Conservation (phyloP, 1,284 basidiomycete genomes). For the Malassezia yamatoensis region DNA sequence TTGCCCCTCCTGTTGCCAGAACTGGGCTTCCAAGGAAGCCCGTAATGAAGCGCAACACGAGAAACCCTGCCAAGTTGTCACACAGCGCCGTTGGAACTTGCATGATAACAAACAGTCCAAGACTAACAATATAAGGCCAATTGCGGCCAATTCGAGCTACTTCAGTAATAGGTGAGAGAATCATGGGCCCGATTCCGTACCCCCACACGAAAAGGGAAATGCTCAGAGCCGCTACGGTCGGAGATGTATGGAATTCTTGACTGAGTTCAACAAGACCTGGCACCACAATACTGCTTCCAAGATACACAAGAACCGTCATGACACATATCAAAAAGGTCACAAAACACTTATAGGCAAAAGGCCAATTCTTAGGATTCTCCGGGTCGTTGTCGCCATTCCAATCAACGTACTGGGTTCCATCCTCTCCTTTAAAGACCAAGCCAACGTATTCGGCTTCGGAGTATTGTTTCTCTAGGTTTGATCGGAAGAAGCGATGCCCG, state of each 20-base stretch:
- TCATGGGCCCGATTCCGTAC: slow-evolving; percentile 28
- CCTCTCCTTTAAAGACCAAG: too few species aligned
- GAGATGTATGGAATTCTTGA: slow-evolving; percentile 23
- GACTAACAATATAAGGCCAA: slow-evolving; percentile 18
- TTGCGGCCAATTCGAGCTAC: slow-evolving; percentile 31
- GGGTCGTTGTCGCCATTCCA: slow-evolving; percentile 46
- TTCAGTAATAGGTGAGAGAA: slow-evolving; percentile 45
- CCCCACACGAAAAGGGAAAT: slow-evolving; percentile 32
- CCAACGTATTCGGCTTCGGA: too few species aligned
- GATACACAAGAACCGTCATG: slow-evolving; percentile 52
- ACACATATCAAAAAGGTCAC: slow-evolving; percentile 38
- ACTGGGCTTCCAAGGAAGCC: slow-evolving; percentile 48
- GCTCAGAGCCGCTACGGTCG: slow-evolving; percentile 20
- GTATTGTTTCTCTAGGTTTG: slow-evolving; percentile 15
- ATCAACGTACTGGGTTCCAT: slow-evolving; percentile 47
- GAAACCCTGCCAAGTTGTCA: slow-evolving; percentile 10
- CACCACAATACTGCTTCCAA: slow-evolving; percentile 2
- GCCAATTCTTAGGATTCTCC: slow-evolving; percentile 46
- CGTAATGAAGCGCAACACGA: slow-evolving; percentile 42
- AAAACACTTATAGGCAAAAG: slow-evolving; percentile 30
- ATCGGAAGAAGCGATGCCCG: not conserved
- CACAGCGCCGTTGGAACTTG: slow-evolving; percentile 16
- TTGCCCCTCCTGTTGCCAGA: slow-evolving; percentile 43
- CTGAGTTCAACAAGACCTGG: slow-evolving; percentile 37
- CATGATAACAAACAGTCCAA: slow-evolving; percentile 17